Conservation (phyloP, 257 asterid species). For the Scutellaria baicalensis region DNA sequence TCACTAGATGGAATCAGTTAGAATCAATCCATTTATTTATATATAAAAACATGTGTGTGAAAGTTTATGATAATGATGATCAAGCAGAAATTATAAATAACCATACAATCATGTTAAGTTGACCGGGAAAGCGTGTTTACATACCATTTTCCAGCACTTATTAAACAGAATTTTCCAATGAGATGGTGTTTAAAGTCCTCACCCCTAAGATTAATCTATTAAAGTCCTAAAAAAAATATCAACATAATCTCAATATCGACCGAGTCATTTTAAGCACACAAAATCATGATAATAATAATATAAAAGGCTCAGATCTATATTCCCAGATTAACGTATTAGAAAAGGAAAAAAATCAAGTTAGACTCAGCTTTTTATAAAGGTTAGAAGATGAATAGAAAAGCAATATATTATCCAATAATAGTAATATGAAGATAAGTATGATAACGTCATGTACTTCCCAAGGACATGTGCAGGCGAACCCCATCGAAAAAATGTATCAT, state of each 20-base stretch:
- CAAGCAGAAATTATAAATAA: not conserved
- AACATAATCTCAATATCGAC: too few species aligned
- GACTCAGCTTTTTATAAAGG: not conserved
- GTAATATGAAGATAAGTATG: conserved; percentile 3
- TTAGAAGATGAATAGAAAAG: not conserved
- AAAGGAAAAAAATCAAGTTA: not conserved
- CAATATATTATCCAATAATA: conserved; percentile 5
- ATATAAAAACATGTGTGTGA: too few species aligned
- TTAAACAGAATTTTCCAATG: not conserved
- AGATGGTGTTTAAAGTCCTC: too few species aligned
- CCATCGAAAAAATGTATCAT: not conserved
- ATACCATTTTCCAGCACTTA: not conserved
- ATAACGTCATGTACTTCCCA: conserved; percentile 19
- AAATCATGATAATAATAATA: too few species aligned
- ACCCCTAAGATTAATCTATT: too few species aligned
- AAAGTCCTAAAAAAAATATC: too few species aligned
- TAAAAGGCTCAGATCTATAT: not conserved
- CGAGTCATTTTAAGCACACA: too few species aligned
- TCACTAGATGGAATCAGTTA: too few species aligned
- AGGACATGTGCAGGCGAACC: conserved; percentile 25
- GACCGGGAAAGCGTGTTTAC: not conserved
- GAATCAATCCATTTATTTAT: too few species aligned
- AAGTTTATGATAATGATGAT: too few species aligned
- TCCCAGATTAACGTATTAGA: too few species aligned
- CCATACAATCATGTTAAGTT: not conserved